Conservation (phyloP, 2,329 filamentous ascomycete species). For the Stachybotrys chartarum region DNA sequence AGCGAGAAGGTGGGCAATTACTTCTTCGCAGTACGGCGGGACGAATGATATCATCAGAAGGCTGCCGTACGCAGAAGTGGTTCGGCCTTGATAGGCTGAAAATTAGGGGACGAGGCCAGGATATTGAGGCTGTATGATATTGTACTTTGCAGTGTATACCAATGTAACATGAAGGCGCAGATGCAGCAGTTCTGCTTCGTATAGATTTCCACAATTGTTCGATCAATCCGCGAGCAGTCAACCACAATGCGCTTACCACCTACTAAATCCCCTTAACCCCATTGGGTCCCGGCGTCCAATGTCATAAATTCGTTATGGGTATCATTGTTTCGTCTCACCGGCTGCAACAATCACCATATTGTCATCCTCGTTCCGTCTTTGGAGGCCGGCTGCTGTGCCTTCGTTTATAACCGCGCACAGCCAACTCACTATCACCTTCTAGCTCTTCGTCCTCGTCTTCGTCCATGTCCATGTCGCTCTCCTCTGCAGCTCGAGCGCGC, state of each 20-base stretch:
- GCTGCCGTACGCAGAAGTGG: not conserved
- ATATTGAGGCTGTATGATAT: not conserved
- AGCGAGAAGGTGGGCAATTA: constrained; percentile 91
- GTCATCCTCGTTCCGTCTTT: constrained; percentile 15
- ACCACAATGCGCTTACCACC: no score
- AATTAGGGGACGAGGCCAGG: not conserved
- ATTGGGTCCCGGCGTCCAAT: no score
- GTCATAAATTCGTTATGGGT: not conserved
- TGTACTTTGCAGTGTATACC: not conserved
- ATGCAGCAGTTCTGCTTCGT: no score
- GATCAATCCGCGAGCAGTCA: no score
- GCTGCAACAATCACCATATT: no score
- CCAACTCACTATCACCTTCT: constrained; percentile 13
- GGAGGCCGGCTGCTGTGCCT: constrained; percentile 10
- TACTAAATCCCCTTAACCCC: no score
- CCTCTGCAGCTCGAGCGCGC: constrained; percentile 39
- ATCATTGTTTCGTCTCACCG: no score
- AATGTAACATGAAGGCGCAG: not conserved
- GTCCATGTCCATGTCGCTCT: constrained; percentile 32
- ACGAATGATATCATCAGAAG: constrained; percentile 8
- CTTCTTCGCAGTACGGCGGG: constrained; percentile 74
- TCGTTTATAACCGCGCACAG: constrained; percentile 15
- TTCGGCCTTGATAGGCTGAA: no score
- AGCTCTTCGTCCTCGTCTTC: constrained; percentile 17
- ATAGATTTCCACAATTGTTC: no score